Percentiles rank a stretch among this genome's conserved stretches.
These are phyloP conservation scores for Coemansia sp. DNA, from an alignment of 192 early-diverging fungal genomes.

Conservation along the genomic window DNA sequence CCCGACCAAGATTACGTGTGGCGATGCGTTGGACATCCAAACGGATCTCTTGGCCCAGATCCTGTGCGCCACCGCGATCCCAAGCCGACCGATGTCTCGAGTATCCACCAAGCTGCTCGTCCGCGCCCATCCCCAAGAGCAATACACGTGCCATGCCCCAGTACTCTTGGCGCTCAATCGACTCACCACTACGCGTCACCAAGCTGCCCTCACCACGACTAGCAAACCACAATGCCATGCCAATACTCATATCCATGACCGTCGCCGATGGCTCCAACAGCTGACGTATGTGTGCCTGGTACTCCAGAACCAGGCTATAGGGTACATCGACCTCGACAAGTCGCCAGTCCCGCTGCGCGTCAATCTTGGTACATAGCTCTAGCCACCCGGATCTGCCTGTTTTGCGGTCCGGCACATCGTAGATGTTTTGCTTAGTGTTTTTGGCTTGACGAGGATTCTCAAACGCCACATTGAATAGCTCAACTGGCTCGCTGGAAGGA, in stretches of 20 bases:
- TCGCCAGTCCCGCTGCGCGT: constrained; percentile 78
- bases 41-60: constrained; percentile 75
- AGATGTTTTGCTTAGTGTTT: constrained; percentile 14
- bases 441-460: constrained; percentile 78
- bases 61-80: constrained; percentile 63
- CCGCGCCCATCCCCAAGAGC: constrained; percentile 88
- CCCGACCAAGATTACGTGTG: constrained; percentile 87
- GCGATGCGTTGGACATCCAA: constrained; percentile 86
- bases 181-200: not conserved
- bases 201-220: constrained; percentile 71
- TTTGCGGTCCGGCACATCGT: constrained; percentile 80
- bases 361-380: constrained; percentile 60
- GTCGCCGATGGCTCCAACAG: constrained; percentile 82
- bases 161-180: not conserved
- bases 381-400: constrained; percentile 65
- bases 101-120: constrained; percentile 94
- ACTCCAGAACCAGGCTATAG: constrained; percentile 65
- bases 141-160: constrained; percentile 73
- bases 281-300: constrained; percentile 64
- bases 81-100: constrained; percentile 81
- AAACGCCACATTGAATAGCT: constrained; percentile 94
- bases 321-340: constrained; percentile 91
- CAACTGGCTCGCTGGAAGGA: constrained; percentile 75
- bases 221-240: constrained; percentile 96
- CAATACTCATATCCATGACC: constrained; percentile 98